Conservation (phyloP, 2,329 filamentous ascomycete species). For the Cladosporium colombiae region DNA sequence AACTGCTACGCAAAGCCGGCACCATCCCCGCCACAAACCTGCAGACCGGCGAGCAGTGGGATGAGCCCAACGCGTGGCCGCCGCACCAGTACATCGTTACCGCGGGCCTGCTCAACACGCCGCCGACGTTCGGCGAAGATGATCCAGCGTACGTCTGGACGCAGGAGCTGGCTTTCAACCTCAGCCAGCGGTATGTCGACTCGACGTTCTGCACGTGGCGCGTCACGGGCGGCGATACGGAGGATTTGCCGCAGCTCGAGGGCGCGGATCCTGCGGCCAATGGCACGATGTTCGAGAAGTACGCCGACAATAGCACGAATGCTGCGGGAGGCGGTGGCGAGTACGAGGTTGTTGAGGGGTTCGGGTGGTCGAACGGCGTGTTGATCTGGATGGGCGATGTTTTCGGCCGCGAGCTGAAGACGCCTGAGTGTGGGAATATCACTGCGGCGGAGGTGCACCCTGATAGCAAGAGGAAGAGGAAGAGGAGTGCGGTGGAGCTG, state of each 20-base stretch:
- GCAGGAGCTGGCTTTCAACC: constrained; percentile 56
- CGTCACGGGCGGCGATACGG: constrained; percentile 64
- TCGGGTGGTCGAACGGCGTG: constrained; percentile 71
- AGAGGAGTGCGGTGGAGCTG: constrained; percentile 17
- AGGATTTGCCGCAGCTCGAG: constrained; percentile 52
- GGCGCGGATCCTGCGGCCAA: constrained; percentile 45
- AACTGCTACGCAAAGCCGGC: constrained; percentile 56
- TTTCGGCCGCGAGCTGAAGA: constrained; percentile 57
- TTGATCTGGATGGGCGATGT: constrained; percentile 66
- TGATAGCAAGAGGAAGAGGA: constrained; percentile 17
- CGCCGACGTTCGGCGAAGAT: constrained; percentile 55
- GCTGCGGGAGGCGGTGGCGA: constrained; percentile 66
- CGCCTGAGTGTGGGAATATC: constrained; percentile 47
- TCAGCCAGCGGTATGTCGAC: constrained; percentile 68
- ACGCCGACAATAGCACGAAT: constrained; percentile 61
- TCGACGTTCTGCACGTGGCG: constrained; percentile 71
- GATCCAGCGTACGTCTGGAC: constrained; percentile 58
- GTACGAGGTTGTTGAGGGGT: constrained; percentile 69
- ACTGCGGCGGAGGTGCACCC: constrained; percentile 16
- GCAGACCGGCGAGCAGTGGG: constrained; percentile 66
- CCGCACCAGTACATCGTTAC: constrained; percentile 67
- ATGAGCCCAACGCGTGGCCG: constrained; percentile 70
- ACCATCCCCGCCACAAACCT: constrained; percentile 65
- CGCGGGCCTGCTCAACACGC: constrained; percentile 61
- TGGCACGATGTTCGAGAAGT: constrained; percentile 72